Base-by-base conservation (phyloP, 495 filamentous ascomycete species). In the Ramalina peruviana region DNA sequence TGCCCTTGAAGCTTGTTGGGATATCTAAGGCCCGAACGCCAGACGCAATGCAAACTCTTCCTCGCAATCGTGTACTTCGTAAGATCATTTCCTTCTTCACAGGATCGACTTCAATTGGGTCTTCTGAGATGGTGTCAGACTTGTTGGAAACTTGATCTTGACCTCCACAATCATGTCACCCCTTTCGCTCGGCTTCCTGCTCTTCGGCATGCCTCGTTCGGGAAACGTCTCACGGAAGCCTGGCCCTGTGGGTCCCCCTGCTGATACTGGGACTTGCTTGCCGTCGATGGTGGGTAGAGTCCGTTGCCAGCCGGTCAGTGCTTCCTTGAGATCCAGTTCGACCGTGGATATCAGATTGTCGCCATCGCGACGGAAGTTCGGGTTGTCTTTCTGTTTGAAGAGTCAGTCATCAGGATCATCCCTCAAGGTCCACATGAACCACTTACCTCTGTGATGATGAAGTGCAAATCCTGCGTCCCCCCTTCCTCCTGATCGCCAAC, bases 401-500 rank as follows among this genome's bases (percentile, higher is more conserved):
- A 16, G 53, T 59, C 46, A 38, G 48, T 38, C 55, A 56, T 46
- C 53, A 52, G 51, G 51, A 40, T 52, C n/a, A 27, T 20, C n/a
- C 1, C 33, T 33, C 15, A 13, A 13, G 2, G 6, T 45, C 43
- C 1, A 16, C 2, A 30, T 16, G 5, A 48, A 19, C 15, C 39
- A 67, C 82, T 66, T 80, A 94, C 88, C 83, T 96, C 89, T 59
- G 85, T 81, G 9, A 98, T 79, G 44, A 97, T 81, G 57, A 98
- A 88, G 62, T 94, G 89, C 40, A 98, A 64, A 67, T 98, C 93
- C 65, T 98, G 93, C 49, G 86, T 83, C n/a, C 89, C 89, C 26
- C 93, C 92, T 62, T 97, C 92, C 54, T 94, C 88, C 62, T 96
- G 88, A 65, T 97, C 93, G 1, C 93, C 92, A 27, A 97, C 86